These are phyloP conservation scores for Chenopodium suecicum DNA, from an alignment of 148 eudicot species.

Conservation along the genomic window DNA sequence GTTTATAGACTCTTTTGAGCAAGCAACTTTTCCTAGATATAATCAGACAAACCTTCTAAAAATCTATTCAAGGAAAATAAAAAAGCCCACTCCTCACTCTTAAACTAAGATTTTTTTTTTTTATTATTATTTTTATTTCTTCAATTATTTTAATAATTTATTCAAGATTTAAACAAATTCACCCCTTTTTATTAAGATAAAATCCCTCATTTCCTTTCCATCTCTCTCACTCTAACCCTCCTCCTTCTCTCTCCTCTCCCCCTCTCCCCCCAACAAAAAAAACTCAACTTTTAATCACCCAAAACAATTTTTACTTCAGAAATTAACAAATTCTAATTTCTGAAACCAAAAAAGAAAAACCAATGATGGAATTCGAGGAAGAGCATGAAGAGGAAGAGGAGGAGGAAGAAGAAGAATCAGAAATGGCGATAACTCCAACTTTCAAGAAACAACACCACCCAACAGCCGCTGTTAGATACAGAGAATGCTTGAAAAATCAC, in stretches of 20 bases:
- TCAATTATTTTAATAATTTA: too few relatives aligned
- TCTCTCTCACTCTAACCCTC: background rate
- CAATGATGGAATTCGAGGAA: conserved; percentile 59
- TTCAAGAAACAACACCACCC: background rate
- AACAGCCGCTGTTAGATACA: conserved; percentile 33
- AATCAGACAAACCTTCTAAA: conserved; percentile 12
- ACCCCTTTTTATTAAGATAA: background rate
- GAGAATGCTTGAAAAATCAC: conserved; percentile 84
- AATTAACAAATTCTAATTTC: too few relatives aligned
- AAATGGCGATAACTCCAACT: conserved; percentile 19
- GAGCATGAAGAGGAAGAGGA: conserved; percentile 46
- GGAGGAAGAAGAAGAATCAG: conserved; percentile 33
- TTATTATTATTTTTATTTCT: background rate
- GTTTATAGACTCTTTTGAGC: too few relatives aligned
- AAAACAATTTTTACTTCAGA: too few relatives aligned
- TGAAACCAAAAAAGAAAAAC: background rate
- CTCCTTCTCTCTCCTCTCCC: background rate
- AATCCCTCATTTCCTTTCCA: background rate
- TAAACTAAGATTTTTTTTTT: background rate
- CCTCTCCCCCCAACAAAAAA: background rate
- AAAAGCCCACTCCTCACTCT: background rate
- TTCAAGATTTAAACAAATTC: background rate
- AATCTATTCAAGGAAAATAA: background rate
- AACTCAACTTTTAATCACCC: background rate
- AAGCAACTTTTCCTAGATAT: background rate